These are phyloP conservation scores for Penicillium aurantiogriseum DNA, from an alignment of 2,329 filamentous ascomycete genomes.

Conservation along the genomic window DNA sequence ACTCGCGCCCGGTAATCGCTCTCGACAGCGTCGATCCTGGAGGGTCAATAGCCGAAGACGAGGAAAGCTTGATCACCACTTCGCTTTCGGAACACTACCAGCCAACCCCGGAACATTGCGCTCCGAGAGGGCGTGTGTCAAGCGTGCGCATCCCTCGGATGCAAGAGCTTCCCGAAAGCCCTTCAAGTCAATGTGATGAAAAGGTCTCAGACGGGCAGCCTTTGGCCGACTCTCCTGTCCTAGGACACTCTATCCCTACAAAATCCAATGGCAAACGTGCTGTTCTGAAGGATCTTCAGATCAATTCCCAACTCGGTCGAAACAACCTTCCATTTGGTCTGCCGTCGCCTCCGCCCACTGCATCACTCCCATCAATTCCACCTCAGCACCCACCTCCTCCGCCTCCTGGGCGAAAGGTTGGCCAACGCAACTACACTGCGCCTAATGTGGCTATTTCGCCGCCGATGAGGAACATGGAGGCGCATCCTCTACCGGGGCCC, in stretches of 20 bases:
- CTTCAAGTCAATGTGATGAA: background rate
- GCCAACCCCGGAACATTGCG: constrained; percentile 14
- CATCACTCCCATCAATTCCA: constrained; percentile 25
- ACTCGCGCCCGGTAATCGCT: constrained; percentile 8
- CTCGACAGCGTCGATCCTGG: constrained; percentile 8
- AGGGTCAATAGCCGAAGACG: constrained; percentile 9
- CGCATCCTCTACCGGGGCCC: constrained; percentile 6
- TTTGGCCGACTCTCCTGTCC: constrained; percentile 23
- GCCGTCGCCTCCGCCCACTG: constrained; percentile 29
- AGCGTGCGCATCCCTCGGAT: constrained; percentile 19
- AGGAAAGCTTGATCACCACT: constrained; percentile 5
- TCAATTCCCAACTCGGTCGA: constrained; percentile 11
- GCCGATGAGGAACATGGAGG: constrained; percentile 12
- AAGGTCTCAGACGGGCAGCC: constrained; percentile 10
- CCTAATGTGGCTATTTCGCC: constrained; percentile 2
- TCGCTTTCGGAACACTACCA: constrained; percentile 15
- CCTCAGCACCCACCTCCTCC: constrained; percentile 22
- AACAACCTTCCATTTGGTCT: constrained; percentile 25
- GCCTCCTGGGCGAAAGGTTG: constrained; percentile 3
- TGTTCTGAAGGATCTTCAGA: constrained; percentile 11
- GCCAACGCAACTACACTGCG: constrained; percentile 21
- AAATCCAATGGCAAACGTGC: constrained; percentile 13
- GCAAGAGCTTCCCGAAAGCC: constrained; percentile 15
- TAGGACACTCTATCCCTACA: constrained; percentile 12
- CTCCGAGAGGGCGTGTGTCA: constrained; percentile 13